Base-by-base conservation (phyloP, 176 grass and related monocot genomes). In the Stipa capillata region DNA sequence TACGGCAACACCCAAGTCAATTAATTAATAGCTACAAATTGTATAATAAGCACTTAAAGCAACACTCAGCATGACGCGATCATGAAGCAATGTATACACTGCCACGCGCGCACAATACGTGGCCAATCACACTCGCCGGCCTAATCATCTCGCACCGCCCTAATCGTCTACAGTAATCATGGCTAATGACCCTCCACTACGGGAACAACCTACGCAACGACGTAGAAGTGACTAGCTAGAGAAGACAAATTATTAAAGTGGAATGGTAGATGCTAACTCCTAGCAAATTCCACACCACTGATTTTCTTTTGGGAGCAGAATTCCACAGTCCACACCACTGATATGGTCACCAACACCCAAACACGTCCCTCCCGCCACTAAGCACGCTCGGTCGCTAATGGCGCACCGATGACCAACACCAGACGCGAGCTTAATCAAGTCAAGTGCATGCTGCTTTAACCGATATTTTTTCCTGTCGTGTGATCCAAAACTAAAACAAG, bases 311-410 rank as follows among this genome's bases (percentile, higher is more conserved):
- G n/a, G n/a, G n/a, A n/a, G n/a, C n/a, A n/a, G n/a, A n/a, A n/a
- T n/a, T n/a, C n/a, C n/a, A n/a, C n/a, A n/a, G n/a, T n/a, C n/a
- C n/a, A n/a, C n/a, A n/a, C n/a, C n/a, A n/a, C n/a, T n/a, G n/a
- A n/a, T n/a, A 6, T 16, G 34, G 23, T 41, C 67, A 86, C 84
- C 77, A 57, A 79, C 44, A 45, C 61, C 82, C 16, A 32, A 28
- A 40, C 3, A 62, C n/a, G 67, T 54, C 24, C n/a, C n/a, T n/a
- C n/a, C 23, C 0, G 52, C 87, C 87, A 89, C 82, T 89, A 77
- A 85, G 82, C 87, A 89, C 77, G 82, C 82, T 17, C 45, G 73
- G 15, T 69, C 24, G 66, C 77, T 89, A 89, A 82, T 85, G 87
- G 78, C 55, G 82, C 77, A 89, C 79, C 54, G 35, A 44, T 17